Conservation (phyloP, 2,329 filamentous ascomycete genomes). For the Fusarium ambrosium region DNA sequence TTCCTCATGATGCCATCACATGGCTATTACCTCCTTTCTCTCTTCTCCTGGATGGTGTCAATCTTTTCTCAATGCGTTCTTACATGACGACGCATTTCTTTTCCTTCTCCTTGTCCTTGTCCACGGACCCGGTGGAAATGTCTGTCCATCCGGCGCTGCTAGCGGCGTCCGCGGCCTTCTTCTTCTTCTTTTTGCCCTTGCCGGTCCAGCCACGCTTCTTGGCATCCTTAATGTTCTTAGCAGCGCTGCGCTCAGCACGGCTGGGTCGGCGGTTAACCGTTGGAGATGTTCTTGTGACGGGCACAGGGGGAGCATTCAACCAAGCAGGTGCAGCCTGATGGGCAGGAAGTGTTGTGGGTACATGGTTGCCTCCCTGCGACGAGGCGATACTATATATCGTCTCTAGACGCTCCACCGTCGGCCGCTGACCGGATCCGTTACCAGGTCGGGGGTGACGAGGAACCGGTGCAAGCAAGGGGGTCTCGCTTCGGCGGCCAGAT, state of each 20-base stretch:
- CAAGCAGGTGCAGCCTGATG: constrained; percentile 49
- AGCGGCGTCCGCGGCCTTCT: constrained; percentile 56
- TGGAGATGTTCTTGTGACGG: constrained; percentile 54
- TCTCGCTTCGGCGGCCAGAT: constrained; percentile 54
- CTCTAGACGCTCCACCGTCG: constrained; percentile 67
- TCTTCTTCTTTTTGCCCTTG: constrained; percentile 57
- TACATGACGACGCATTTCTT: constrained; percentile 69
- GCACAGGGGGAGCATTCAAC: constrained; percentile 53
- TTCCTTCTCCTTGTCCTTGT: constrained; percentile 58
- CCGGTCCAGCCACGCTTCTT: constrained; percentile 69
- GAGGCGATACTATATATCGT: constrained; percentile 63
- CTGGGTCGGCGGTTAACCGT: constrained; percentile 64
- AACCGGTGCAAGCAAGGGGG: constrained; percentile 66
- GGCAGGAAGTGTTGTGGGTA: constrained; percentile 19
- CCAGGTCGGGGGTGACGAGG: constrained; percentile 63
- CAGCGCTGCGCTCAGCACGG: constrained; percentile 70
- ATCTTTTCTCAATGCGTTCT: constrained; percentile 26
- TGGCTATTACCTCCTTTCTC: constrained; percentile 19
- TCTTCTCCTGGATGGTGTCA: constrained; percentile 8
- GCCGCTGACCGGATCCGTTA: constrained; percentile 52
- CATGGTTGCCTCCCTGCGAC: constrained; percentile 30
- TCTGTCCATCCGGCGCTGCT: constrained; percentile 69
- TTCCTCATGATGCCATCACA: constrained; percentile 10
- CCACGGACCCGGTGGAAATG: constrained; percentile 52
- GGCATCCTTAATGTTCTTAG: constrained; percentile 73